phyloP scores from a whole-genome alignment of 192 early-diverging fungal species.

The Allomyces macrogynus region DNA sequence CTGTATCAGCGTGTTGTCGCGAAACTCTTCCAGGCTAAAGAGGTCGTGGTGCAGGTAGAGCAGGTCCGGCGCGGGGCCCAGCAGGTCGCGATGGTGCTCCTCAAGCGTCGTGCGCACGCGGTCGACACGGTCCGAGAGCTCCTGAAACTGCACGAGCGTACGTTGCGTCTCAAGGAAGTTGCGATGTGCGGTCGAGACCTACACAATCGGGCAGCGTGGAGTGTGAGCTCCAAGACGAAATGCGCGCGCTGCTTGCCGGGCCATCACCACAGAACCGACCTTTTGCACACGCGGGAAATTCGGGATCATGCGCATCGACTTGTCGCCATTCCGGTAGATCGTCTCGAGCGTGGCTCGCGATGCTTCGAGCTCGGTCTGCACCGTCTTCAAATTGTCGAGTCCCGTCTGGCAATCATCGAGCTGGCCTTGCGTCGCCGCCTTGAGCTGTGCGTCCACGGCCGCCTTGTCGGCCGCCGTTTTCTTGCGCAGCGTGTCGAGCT shows the following conservation, averaged over 20 bases:
- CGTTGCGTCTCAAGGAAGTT: conserved; percentile 82
- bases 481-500: conserved; percentile 52
- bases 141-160: conserved; percentile 69
- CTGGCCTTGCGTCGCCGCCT: conserved; percentile 77
- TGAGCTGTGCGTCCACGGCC: conserved; percentile 84
- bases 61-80: conserved; percentile 55
- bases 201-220: background rate
- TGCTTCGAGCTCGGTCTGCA: conserved; percentile 36
- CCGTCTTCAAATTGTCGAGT: conserved; percentile 48
- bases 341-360: conserved; percentile 55
- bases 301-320: conserved; percentile 63
- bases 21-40: conserved; percentile 68
- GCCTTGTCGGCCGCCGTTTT: conserved; percentile 77
- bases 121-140: conserved; percentile 60
- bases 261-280: conserved; percentile 16
- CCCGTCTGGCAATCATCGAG: conserved; percentile 78
- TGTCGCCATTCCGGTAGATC: conserved; percentile 71
- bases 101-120: conserved; percentile 45
- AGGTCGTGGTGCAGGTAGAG: conserved; percentile 75
- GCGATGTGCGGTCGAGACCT: conserved; percentile 81
- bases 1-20: conserved; percentile 62
- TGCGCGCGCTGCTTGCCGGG: background rate
- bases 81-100: conserved; percentile 37
- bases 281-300: conserved; percentile 81
- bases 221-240: background rate